Percentiles rank a stretch among this genome's conserved stretches.
Conservation (phyloP, 2,329 filamentous ascomycete genomes). For the Tolypocladium nubicola region DNA sequence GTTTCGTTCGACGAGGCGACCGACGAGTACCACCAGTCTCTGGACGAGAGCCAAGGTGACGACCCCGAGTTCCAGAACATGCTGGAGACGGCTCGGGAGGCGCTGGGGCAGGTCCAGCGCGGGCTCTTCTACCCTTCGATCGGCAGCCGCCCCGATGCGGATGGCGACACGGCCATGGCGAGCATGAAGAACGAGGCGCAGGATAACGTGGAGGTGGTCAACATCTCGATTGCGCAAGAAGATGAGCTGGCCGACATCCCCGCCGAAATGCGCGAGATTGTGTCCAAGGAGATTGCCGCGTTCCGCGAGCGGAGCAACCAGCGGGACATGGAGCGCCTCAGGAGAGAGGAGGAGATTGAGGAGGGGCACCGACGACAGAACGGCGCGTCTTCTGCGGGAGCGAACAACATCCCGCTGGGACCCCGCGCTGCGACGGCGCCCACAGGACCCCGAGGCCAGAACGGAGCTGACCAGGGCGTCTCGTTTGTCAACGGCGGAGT, state of each 20-base stretch:
- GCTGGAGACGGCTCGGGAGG: slow-evolving; percentile 56
- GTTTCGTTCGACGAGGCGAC: slow-evolving; percentile 76
- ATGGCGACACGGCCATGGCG: slow-evolving; percentile 61
- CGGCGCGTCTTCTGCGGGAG: slow-evolving; percentile 47
- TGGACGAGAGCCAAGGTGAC: slow-evolving; percentile 56
- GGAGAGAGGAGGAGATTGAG: slow-evolving; percentile 86
- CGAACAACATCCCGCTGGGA: slow-evolving; percentile 39
- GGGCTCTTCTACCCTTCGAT: slow-evolving; percentile 60
- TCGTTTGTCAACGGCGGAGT: slow-evolving; percentile 73
- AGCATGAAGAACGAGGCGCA: slow-evolving; percentile 49
- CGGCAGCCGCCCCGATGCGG: slow-evolving; percentile 38
- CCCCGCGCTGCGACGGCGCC: slow-evolving; percentile 47
- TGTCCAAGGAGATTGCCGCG: slow-evolving; percentile 85
- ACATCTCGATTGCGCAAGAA: slow-evolving; percentile 76
- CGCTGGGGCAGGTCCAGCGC: slow-evolving; percentile 57
- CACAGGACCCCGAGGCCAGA: slow-evolving; percentile 53
- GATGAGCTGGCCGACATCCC: slow-evolving; percentile 95
- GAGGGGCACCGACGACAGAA: slow-evolving; percentile 70
- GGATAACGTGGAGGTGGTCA: slow-evolving; percentile 72
- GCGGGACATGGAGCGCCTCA: slow-evolving; percentile 77
- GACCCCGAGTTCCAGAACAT: slow-evolving; percentile 54
- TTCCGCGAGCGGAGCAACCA: slow-evolving; percentile 88
- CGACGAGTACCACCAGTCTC: slow-evolving; percentile 75
- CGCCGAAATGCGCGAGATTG: slow-evolving; percentile 88
- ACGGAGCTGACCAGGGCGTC: slow-evolving; percentile 47